phyloP scores from a whole-genome alignment of 306 rosid species.

The Sesbania bispinosa region DNA sequence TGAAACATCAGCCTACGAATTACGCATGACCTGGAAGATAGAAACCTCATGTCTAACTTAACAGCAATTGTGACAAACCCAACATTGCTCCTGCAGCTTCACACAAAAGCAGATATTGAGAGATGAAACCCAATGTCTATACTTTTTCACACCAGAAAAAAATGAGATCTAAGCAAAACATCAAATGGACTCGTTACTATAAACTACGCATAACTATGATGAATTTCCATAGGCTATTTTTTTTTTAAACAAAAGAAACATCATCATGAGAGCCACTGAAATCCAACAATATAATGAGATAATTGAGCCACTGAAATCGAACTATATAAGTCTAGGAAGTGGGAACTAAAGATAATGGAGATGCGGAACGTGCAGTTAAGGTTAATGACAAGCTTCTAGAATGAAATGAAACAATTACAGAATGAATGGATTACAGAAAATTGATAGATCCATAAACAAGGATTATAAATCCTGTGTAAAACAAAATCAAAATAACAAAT shows the following conservation, averaged over 20 bases:
- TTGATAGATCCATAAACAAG: constrained; percentile 36
- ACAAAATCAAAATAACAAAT: constrained; percentile 20
- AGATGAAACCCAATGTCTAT: background rate
- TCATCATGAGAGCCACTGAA: too few relatives aligned
- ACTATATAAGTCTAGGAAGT: background rate
- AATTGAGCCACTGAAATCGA: background rate
- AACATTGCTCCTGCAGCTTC: background rate
- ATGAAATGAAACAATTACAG: background rate
- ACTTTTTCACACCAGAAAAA: background rate
- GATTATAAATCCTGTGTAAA: constrained; percentile 8
- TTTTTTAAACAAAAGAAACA: too few relatives aligned
- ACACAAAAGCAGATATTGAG: background rate
- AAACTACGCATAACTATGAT: background rate
- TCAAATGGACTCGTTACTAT: background rate
- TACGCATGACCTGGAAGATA: too few relatives aligned
- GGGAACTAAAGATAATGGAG: background rate
- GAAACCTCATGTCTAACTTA: background rate
- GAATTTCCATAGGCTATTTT: too few relatives aligned
- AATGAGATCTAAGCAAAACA: too few relatives aligned
- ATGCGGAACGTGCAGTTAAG: background rate
- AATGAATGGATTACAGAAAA: constrained; percentile 5
- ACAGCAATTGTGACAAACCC: background rate
- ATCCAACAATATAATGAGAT: too few relatives aligned
- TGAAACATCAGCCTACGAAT: too few relatives aligned
- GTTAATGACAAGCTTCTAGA: background rate